Evolutionary conservation across 163 green algal species (phyloP).

Genomic region (Prototheca cutis): DNA sequence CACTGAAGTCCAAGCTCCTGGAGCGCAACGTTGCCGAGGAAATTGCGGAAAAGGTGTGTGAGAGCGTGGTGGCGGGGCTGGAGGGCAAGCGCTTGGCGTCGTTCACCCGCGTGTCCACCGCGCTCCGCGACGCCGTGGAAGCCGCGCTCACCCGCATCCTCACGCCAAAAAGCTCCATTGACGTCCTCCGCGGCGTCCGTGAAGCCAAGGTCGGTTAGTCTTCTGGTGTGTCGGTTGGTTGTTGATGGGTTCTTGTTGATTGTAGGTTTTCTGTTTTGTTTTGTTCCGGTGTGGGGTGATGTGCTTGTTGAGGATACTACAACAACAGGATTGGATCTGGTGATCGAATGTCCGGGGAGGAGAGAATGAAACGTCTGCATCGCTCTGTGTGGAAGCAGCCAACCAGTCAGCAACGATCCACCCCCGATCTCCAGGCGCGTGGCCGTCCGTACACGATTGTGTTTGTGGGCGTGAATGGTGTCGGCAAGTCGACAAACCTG

Average conservation of each 20-base stretch:
- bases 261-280: too few species aligned
- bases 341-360: too few species aligned
- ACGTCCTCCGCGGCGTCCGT: slow-evolving; percentile 62
- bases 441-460: slow-evolving; percentile 90
- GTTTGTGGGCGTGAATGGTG: slow-evolving; percentile 97
- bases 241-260: too few species aligned
- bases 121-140: slow-evolving; percentile 71
- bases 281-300: too few species aligned
- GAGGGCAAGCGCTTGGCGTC: slow-evolving; percentile 73
- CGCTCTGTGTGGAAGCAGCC: too few species aligned
- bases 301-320: too few species aligned
- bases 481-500: slow-evolving; percentile 98
- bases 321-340: too few species aligned
- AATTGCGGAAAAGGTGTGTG: slow-evolving; percentile 71
- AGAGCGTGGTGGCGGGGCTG: slow-evolving; percentile 58
- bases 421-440: slow-evolving; percentile 30
- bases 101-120: slow-evolving; percentile 69
- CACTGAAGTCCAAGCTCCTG: slow-evolving; percentile 91
- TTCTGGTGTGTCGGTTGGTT: neutral
- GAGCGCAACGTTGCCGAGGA: slow-evolving; percentile 95
- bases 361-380: too few species aligned
- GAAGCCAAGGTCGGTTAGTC: slow-evolving; percentile 19
- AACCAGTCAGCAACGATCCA: too few species aligned
- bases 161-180: slow-evolving; percentile 62
- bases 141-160: slow-evolving; percentile 83